Percentiles rank a stretch among this genome's conserved stretches.
These are phyloP conservation scores for Pachysolen tannophilus DNA, from an alignment of 805 yeast species.

Conservation along the genomic window DNA sequence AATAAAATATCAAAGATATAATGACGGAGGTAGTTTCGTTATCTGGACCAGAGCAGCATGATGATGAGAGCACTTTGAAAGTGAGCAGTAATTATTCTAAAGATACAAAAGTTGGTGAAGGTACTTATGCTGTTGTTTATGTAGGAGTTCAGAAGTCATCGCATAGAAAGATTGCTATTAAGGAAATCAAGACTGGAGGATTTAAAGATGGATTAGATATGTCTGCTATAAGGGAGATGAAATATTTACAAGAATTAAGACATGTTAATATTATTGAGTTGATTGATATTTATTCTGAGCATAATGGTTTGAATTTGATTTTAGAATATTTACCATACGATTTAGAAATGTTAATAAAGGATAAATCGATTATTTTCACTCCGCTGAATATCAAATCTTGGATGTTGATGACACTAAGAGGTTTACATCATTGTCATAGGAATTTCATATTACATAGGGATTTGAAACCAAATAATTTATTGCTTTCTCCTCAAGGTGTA, in stretches of 20 bases:
- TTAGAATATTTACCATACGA: conserved; percentile 90
- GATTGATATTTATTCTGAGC: conserved; percentile 74
- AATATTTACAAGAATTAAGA: conserved; percentile 73
- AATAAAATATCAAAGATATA: no score
- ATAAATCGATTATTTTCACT: conserved; percentile 63
- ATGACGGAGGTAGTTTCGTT: no score
- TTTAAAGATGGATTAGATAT: conserved; percentile 96
- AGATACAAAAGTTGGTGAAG: conserved; percentile 94
- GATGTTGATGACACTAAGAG: conserved; percentile 90
- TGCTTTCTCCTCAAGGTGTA: conserved; percentile 80
- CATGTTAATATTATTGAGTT: conserved; percentile 81
- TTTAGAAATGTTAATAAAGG: conserved; percentile 82
- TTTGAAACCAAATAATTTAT: conserved; percentile 84
- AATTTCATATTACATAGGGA: conserved; percentile 88
- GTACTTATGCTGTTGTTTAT: conserved; percentile 96
- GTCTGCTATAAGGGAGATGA: conserved; percentile 94
- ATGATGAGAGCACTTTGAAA: no score
- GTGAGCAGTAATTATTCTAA: conserved; percentile 21
- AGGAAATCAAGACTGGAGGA: conserved; percentile 89
- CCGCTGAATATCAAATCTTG: conserved; percentile 89
- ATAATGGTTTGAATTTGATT: conserved; percentile 69
- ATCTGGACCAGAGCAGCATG: no score
- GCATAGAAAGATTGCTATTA: conserved; percentile 71
- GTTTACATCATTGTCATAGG: conserved; percentile 92
- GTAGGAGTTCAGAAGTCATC: conserved; percentile 61